Evolutionary conservation across 2,329 filamentous ascomycete species (phyloP).

Genomic region (Trichoderma hamatum): DNA sequence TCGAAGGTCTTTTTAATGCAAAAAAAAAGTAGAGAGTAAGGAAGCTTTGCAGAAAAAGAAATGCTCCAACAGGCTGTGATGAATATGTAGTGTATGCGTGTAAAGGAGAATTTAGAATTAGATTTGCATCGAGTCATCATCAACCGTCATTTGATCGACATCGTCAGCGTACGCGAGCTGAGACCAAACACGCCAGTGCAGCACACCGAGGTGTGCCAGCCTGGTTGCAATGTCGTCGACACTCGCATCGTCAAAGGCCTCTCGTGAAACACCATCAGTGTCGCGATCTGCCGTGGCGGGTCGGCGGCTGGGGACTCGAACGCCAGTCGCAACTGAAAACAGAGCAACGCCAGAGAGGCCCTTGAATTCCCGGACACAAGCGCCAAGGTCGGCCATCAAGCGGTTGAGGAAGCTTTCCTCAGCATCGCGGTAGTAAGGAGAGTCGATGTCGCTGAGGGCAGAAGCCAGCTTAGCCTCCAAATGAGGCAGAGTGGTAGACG

Average conservation of each 20-base stretch:
- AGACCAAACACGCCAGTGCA: slow-evolving; percentile 91
- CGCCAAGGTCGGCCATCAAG: slow-evolving; percentile 52
- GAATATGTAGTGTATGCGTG: slow-evolving; percentile 7
- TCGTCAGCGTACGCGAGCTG: slow-evolving; percentile 67
- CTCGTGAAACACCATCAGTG: slow-evolving; percentile 42
- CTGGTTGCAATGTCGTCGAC: slow-evolving; percentile 73
- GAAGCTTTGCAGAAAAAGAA: background rate
- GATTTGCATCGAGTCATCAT: slow-evolving; percentile 33
- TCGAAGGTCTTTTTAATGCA: background rate
- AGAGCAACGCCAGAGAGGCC: slow-evolving; percentile 55
- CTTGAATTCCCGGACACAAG: slow-evolving; percentile 57
- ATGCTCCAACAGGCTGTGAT: slow-evolving; percentile 8
- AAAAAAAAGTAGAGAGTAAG: background rate
- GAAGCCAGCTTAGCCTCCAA: slow-evolving; percentile 55
- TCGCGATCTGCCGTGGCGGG: slow-evolving; percentile 44
- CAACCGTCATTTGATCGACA: slow-evolving; percentile 41
- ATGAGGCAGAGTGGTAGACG: slow-evolving; percentile 49
- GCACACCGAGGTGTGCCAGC: slow-evolving; percentile 77
- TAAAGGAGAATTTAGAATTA: slow-evolving; percentile 19
- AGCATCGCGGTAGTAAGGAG: slow-evolving; percentile 51
- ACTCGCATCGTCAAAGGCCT: slow-evolving; percentile 55
- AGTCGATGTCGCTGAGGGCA: slow-evolving; percentile 48
- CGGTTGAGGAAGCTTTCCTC: slow-evolving; percentile 55
- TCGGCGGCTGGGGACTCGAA: slow-evolving; percentile 46
- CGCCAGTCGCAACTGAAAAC: slow-evolving; percentile 59